These are phyloP conservation scores for Amanita subjunquillea DNA, from an alignment of 768 basidiomycete species.

Conservation along the genomic window DNA sequence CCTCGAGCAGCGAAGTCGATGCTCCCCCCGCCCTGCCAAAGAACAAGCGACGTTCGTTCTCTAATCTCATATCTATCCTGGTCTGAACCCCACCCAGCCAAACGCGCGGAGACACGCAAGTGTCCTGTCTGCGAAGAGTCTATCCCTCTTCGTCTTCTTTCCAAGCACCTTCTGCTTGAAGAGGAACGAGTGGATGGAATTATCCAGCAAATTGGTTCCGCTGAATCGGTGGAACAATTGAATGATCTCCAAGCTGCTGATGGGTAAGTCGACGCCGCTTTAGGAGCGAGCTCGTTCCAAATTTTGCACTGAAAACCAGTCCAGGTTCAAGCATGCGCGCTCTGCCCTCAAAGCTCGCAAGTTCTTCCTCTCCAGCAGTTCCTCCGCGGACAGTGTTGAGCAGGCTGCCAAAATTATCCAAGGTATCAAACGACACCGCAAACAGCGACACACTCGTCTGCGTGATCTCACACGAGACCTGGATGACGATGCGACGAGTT, in stretches of 20 bases:
- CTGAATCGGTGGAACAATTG: slow-evolving; percentile 32
- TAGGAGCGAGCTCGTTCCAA: neutral
- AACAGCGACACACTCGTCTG: slow-evolving; percentile 54
- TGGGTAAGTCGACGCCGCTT: slow-evolving; percentile 26
- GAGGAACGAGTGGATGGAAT: slow-evolving; percentile 60
- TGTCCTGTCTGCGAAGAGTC: slow-evolving; percentile 69
- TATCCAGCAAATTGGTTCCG: slow-evolving; percentile 50
- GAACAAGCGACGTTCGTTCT: slow-evolving; percentile 40
- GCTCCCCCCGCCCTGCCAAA: slow-evolving; percentile 13
- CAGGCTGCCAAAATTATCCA: slow-evolving; percentile 46
- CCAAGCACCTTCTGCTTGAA: slow-evolving; percentile 55
- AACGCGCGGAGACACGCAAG: slow-evolving; percentile 61
- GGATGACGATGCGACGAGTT: slow-evolving; percentile 33
- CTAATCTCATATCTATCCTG: neutral
- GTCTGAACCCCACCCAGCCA: slow-evolving; percentile 27
- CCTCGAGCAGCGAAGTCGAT: neutral
- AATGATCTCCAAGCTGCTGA: slow-evolving; percentile 36
- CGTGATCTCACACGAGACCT: slow-evolving; percentile 53
- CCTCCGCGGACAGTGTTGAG: slow-evolving; percentile 18
- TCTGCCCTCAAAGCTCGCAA: slow-evolving; percentile 31
- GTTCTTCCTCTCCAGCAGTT: slow-evolving; percentile 19
- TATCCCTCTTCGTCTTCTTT: slow-evolving; percentile 66
- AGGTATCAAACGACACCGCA: slow-evolving; percentile 58
- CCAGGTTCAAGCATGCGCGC: slow-evolving; percentile 25
- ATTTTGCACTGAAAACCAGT: slow-evolving; percentile 13